Percentiles rank a stretch among this genome's conserved stretches.
Conservation (phyloP, 176 grass and related monocot genomes). For the Aegilops bicornis region DNA sequence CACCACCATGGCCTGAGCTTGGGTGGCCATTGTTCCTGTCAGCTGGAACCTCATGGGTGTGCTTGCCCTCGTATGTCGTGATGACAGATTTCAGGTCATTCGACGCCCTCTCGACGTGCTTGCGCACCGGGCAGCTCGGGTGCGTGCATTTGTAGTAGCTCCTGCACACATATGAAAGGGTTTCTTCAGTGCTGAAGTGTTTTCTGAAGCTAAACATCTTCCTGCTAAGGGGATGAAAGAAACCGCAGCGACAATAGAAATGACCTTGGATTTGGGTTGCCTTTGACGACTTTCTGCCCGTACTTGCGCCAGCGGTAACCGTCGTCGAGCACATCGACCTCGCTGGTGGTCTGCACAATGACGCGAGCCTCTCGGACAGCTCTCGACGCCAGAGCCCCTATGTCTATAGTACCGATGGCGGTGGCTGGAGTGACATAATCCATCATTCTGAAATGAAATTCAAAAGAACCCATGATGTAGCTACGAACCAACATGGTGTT, state of each 20-base stretch:
- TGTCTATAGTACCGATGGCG: conserved; percentile 42
- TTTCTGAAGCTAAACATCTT: not conserved
- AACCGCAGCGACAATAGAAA: not conserved
- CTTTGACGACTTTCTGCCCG: conserved; percentile 95
- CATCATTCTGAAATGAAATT: conserved; percentile 52
- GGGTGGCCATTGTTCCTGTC: conserved; percentile 53
- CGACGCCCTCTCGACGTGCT: conserved; percentile 78
- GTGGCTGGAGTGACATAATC: conserved; percentile 34
- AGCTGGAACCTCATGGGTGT: conserved; percentile 88
- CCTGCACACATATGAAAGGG: conserved; percentile 22
- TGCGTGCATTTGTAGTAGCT: conserved; percentile 69
- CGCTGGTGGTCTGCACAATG: conserved; percentile 83
- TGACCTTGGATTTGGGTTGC: conserved; percentile 96
- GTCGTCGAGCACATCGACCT: conserved; percentile 91
- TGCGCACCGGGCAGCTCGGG: conserved; percentile 43
- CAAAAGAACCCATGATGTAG: not conserved
- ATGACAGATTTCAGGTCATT: conserved; percentile 90
- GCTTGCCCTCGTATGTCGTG: conserved; percentile 83
- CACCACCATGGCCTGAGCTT: not conserved
- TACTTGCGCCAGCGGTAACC: conserved; percentile 98
- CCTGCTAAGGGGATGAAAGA: not conserved
- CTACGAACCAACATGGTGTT: too few relatives aligned
- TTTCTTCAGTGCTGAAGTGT: not conserved
- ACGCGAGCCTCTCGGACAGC: conserved; percentile 72
- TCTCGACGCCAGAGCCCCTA: conserved; percentile 55